phyloP scores from a whole-genome alignment of 495 filamentous ascomycete genomes.

The Xylaria scruposa region DNA sequence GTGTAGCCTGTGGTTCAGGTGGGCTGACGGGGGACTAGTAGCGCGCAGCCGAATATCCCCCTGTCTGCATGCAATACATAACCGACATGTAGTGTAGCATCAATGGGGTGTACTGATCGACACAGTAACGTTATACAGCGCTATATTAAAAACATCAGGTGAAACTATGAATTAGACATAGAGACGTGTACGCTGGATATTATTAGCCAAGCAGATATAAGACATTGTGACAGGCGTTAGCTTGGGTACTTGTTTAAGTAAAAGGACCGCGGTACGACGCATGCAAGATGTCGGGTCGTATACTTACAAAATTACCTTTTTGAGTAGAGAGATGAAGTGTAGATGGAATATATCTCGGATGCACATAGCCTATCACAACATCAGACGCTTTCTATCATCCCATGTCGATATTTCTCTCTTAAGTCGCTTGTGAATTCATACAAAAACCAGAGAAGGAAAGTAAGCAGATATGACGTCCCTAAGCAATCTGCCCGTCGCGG shows the following conservation, averaged over 20 bases:
- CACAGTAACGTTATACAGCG: background rate
- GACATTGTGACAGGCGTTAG: background rate
- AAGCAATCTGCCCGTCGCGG: constrained; percentile 36
- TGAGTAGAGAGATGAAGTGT: background rate
- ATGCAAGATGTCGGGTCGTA: background rate
- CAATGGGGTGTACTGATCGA: background rate
- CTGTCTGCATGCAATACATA: constrained; percentile 3
- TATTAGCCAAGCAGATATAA: background rate
- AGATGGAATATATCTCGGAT: background rate
- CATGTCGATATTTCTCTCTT: background rate
- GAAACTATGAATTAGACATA: background rate
- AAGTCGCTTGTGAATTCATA: background rate
- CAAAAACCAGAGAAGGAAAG: background rate
- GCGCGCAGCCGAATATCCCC: background rate
- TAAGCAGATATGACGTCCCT: constrained; percentile 31
- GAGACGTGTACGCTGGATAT: background rate
- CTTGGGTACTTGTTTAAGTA: background rate
- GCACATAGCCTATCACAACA: constrained; percentile 4
- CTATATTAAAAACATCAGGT: background rate
- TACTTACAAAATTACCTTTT: background rate
- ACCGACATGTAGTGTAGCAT: background rate
- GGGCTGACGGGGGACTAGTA: background rate
- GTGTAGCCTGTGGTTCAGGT: background rate
- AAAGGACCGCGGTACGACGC: background rate
- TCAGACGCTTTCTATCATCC: background rate